Evolutionary conservation across 2,329 filamentous ascomycete species (phyloP), one percentile per base, ranked within the genome.

Genomic region (Cytospora paraplurivora): DNA sequence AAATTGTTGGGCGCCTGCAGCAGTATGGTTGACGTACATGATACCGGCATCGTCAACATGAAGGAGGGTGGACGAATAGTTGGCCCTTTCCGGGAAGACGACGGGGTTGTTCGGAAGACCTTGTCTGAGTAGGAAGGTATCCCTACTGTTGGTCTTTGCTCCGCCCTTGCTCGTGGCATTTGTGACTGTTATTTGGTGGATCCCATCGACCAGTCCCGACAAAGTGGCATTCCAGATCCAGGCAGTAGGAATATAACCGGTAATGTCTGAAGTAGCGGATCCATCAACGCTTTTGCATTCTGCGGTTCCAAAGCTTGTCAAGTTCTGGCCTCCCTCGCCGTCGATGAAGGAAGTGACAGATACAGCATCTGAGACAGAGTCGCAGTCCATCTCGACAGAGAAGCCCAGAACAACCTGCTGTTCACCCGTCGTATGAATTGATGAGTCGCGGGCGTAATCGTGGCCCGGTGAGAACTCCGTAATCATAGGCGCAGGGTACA

Each of bases 381-480:
- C 75, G 70, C 86, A 88, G 66, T 84, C 77, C 85, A 88, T 87
- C 56, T 81, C 77, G 0, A 76, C 76, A 0, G 84, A 87, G 70
- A 88, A 88, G 32, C 83, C 79, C 4, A 88, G 64, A 56, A 83
- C 79, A 50, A 88, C 75, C 13, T 69, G 66, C 34, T 70, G 59
- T 27, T 69, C 78, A 76, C 56, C 59, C 4, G 38, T 54, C 34
- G 41, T 56, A 35, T 62, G 56, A 56, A 80, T 68, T 8, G 77
- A 68, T 41, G 67, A 56, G 64, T 67, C 41, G 85, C 87, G 72
- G 6, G 85, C 81, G 10, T 75, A 74, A 69, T 89, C 86, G 68
- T 89, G 86, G 2, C 86, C 85, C 11, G 86, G 86, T 4, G 76
- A 71, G 68, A 88, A 85, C 44, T 78, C 79, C 12, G 85, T 88